phyloP scores from a whole-genome alignment of 116 monocot genomes.

The Iris pallida region DNA sequence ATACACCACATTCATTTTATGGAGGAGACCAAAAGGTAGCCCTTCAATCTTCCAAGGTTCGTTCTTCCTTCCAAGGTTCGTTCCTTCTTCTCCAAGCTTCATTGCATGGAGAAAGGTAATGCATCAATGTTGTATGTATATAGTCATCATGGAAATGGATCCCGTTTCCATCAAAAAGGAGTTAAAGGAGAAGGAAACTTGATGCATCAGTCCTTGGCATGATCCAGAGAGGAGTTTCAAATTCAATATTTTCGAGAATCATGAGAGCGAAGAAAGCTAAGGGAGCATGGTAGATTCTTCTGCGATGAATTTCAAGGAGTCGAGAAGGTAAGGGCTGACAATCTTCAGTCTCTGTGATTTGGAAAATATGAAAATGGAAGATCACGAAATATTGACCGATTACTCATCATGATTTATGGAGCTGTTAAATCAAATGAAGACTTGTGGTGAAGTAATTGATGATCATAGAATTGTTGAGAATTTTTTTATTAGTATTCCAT shows the following conservation, averaged over 20 bases:
- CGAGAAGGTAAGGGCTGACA: too few species aligned
- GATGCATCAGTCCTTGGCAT: neutral
- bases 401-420: neutral
- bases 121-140: too few species aligned
- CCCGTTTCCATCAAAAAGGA: too few species aligned
- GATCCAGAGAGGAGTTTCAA: neutral
- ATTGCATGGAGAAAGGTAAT: too few species aligned
- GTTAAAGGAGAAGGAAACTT: neutral
- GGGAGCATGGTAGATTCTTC: neutral
- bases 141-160: too few species aligned
- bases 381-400: neutral
- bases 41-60: too few species aligned
- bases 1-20: too few species aligned
- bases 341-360: neutral
- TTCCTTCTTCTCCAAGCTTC: too few species aligned
- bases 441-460: neutral
- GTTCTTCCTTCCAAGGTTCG: too few species aligned
- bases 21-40: too few species aligned
- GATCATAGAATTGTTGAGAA: neutral
- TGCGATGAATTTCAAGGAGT: neutral
- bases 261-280: neutral
- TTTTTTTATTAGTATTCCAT: neutral
- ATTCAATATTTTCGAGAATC: conserved; percentile 1
- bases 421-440: neutral
- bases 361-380: neutral